Percentiles rank a stretch among this genome's conserved stretches.
phyloP scores from a whole-genome alignment of 2,329 filamentous ascomycete species.

The Scedosporium boydii region DNA sequence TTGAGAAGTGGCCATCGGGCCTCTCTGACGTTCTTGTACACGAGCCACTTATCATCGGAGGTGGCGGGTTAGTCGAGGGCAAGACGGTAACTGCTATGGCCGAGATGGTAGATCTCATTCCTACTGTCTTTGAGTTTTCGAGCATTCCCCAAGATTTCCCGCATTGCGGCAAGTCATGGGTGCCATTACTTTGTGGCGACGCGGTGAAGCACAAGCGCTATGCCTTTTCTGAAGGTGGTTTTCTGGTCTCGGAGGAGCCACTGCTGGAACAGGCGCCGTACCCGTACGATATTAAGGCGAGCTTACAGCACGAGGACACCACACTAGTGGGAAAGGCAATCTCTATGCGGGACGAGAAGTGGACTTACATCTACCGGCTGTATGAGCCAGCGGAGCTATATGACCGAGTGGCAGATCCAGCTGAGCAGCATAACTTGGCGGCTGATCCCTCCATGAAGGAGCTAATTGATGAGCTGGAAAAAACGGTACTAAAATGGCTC shows the following conservation, averaged over 20 bases:
- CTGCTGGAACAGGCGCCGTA: slow-evolving; percentile 31
- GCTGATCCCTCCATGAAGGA: slow-evolving; percentile 15
- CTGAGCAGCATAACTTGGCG: slow-evolving; percentile 29
- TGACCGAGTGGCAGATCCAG: slow-evolving; percentile 22
- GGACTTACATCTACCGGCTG: slow-evolving; percentile 31
- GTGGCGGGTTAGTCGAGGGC: slow-evolving; percentile 26
- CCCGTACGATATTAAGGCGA: slow-evolving; percentile 35
- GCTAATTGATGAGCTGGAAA: slow-evolving; percentile 17
- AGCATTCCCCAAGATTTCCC: slow-evolving; percentile 21
- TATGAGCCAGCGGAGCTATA: slow-evolving; percentile 33
- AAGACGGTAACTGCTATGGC: slow-evolving; percentile 16
- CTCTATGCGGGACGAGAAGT: slow-evolving; percentile 23
- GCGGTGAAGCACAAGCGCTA: slow-evolving; percentile 24
- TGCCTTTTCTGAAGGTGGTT: slow-evolving; percentile 34
- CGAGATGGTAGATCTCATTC: slow-evolving; percentile 23
- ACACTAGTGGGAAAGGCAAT: slow-evolving; percentile 32
- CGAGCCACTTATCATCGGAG: slow-evolving; percentile 33
- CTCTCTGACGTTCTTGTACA: slow-evolving; percentile 30
- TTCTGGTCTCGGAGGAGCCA: slow-evolving; percentile 32
- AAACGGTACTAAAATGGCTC: slow-evolving; percentile 27
- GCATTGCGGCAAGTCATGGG: neutral
- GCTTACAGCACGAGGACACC: slow-evolving; percentile 34
- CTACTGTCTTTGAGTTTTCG: slow-evolving; percentile 30
- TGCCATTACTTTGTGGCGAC: neutral
- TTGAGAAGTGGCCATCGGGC: slow-evolving; percentile 39